Evolutionary conservation across 2,329 filamentous ascomycete species (phyloP).

Genomic region (Aspergillus intermedius): DNA sequence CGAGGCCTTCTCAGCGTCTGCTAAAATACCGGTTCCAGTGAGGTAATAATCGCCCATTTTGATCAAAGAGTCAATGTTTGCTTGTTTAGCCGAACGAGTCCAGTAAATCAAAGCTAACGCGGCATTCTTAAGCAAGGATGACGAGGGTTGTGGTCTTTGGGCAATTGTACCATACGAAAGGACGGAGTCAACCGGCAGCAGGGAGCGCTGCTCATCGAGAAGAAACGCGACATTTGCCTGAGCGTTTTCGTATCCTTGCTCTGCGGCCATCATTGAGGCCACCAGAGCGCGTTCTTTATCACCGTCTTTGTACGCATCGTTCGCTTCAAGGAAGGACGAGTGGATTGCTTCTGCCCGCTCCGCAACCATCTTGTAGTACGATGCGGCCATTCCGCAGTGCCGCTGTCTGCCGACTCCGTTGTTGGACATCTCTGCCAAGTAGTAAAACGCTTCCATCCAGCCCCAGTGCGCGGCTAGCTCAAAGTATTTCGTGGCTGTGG

Average conservation of each 20-base stretch:
- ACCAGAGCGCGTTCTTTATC: slow-evolving; percentile 75
- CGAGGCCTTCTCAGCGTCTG: slow-evolving; percentile 77
- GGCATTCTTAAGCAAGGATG: slow-evolving; percentile 50
- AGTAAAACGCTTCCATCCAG: slow-evolving; percentile 85
- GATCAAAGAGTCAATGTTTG: slow-evolving; percentile 86
- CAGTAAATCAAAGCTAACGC: slow-evolving; percentile 80
- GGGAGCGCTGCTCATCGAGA: slow-evolving; percentile 65
- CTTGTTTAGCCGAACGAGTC: slow-evolving; percentile 88
- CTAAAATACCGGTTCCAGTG: slow-evolving; percentile 64
- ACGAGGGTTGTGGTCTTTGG: slow-evolving; percentile 35
- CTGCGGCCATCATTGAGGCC: slow-evolving; percentile 77
- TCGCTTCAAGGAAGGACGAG: slow-evolving; percentile 76
- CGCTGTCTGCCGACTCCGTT: slow-evolving; percentile 73
- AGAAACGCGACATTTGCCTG: slow-evolving; percentile 88
- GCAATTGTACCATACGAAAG: slow-evolving; percentile 35
- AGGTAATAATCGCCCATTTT: slow-evolving; percentile 99
- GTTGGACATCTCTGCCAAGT: slow-evolving; percentile 79
- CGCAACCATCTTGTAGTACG: slow-evolving; percentile 75
- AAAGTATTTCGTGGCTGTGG: slow-evolving; percentile 75
- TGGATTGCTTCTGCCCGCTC: slow-evolving; percentile 67
- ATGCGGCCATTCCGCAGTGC: slow-evolving; percentile 67
- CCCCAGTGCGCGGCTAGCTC: slow-evolving; percentile 76
- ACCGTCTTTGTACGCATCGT: slow-evolving; percentile 70
- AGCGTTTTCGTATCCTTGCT: slow-evolving; percentile 83
- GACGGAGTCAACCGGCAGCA: slow-evolving; percentile 51